Percentiles rank a stretch among this genome's conserved stretches.
phyloP scores from a whole-genome alignment of 139 green algal genomes.

The Chara braunii region DNA sequence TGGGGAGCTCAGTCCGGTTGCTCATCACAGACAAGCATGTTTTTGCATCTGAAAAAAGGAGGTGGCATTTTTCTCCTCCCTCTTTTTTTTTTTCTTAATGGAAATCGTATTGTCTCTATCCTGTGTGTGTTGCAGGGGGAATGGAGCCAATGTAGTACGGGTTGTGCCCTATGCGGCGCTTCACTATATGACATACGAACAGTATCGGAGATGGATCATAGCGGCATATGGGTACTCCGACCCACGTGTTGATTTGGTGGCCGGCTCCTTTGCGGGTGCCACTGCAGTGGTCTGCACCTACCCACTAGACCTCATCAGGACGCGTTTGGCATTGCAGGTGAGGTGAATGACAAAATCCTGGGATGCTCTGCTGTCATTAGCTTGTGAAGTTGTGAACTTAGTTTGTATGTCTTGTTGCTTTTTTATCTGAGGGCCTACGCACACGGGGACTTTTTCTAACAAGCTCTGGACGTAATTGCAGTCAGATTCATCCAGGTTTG shows the following conservation, averaged over 20 bases:
- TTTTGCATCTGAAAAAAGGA: too few relatives aligned
- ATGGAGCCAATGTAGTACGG: constrained; percentile 70
- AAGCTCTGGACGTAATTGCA: too few relatives aligned
- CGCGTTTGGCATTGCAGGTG: constrained; percentile 63
- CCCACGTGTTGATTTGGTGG: constrained; percentile 16
- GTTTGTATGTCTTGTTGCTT: background rate
- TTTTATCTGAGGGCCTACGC: too few relatives aligned
- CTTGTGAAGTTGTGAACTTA: too few relatives aligned
- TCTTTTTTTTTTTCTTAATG: too few relatives aligned
- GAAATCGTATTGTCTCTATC: too few relatives aligned
- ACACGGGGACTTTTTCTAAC: too few relatives aligned
- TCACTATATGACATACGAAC: constrained; percentile 84
- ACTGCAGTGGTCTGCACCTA: constrained; percentile 81
- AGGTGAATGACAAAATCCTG: background rate
- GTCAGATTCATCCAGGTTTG: too few relatives aligned
- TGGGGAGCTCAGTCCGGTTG: too few relatives aligned
- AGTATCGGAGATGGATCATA: constrained; percentile 55
- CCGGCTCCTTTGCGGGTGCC: constrained; percentile 59
- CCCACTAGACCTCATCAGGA: constrained; percentile 79
- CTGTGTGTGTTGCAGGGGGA: constrained; percentile 61
- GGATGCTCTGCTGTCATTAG: too few relatives aligned
- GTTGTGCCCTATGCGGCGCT: constrained; percentile 85
- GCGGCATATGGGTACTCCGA: background rate
- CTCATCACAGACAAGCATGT: too few relatives aligned
- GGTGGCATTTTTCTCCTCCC: too few relatives aligned